A percentile compares a stretch with the other conserved stretches of the same genome.
phyloP scores from a whole-genome alignment of 2,329 filamentous ascomycete genomes.

The Fusarium incarnatum region DNA sequence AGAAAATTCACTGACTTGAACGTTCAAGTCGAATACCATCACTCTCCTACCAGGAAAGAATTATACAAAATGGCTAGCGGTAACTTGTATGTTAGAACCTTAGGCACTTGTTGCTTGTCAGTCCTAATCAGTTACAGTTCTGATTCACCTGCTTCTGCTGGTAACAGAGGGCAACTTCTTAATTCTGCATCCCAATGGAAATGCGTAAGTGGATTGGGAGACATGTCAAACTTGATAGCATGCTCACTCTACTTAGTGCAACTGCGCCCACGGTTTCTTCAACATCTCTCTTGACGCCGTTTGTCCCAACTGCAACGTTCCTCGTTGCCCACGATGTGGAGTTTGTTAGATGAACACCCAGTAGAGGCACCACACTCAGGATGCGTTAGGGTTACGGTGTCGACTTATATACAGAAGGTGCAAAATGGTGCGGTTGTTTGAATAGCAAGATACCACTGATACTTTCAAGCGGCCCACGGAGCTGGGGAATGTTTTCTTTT shows the following conservation, averaged over 20 bases:
- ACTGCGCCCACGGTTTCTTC: constrained; percentile 8
- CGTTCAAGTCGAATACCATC: not conserved
- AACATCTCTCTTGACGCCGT: not conserved
- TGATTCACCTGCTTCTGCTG: not conserved
- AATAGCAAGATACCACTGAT: not conserved
- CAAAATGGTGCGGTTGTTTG: not conserved
- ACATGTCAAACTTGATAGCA: not conserved
- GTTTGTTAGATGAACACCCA: constrained; percentile 14
- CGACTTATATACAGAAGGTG: not conserved
- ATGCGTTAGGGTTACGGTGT: not conserved
- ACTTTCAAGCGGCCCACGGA: not conserved
- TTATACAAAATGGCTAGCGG: constrained; percentile 4
- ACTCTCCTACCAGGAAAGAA: not conserved
- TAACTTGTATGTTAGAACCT: constrained; percentile 4
- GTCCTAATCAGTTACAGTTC: constrained; percentile 5
- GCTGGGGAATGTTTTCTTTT: not conserved
- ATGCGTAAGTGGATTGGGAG: constrained; percentile 1
- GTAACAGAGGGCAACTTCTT: constrained; percentile 1
- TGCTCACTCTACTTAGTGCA: constrained; percentile 9
- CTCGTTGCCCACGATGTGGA: constrained; percentile 38
- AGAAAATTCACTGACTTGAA: not conserved
- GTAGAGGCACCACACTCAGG: accelerated
- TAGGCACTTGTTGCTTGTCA: not conserved
- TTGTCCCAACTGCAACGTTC: not conserved
- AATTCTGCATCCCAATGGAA: constrained; percentile 3